Base-by-base conservation (phyloP, 106 monocot species). In the Narthecium ossifragum region DNA sequence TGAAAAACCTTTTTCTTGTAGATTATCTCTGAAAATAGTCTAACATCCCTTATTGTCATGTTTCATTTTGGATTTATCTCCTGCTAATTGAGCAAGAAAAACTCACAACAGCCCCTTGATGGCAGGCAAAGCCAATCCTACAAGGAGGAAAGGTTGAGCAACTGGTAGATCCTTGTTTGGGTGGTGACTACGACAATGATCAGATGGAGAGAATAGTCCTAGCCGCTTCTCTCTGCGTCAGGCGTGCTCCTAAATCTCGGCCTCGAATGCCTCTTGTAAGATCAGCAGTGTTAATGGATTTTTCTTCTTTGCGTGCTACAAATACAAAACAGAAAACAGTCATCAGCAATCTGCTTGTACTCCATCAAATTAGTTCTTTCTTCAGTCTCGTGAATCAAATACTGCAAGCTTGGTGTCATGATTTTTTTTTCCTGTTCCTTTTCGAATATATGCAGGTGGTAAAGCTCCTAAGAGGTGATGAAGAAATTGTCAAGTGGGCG, bases 151-250 rank as follows among this genome's bases (percentile, higher is more conserved):
- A 90, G 49, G 38, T 66, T 7, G 66, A 52, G 25, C 63, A 80
- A 62, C 60, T 96, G 33, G 23, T 90, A 25, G 94, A 96, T 79
- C 86, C 83, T 67, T 55, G 52, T 37, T 67, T 96, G 31, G 69
- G 71, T 46, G 73, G 67, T 47, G 53, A 75, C n/a, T 83, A 78
- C 30, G 61, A 80, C 33, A 6, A 40, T 9, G 83, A 76, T 41
- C 48, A 86, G 54, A 38, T 80, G 40, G 83, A 83, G 37, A 83
- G 83, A 36, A 75, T 86, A 75, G 69, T 71, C 18, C 57, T 96
- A 24, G 83, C 86, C 55, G 90, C 94, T 67, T 80, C 65, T 27
- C 78, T 96, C 33, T 96, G 90, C 77, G 73, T 90, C 63, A 65
- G 68, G 56, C 69, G 55, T 63, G 45, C 67, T 38, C 83, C 89